Evolutionary conservation across 106 monocot species (phyloP).

Genomic region (Amphibolis antarctica): DNA sequence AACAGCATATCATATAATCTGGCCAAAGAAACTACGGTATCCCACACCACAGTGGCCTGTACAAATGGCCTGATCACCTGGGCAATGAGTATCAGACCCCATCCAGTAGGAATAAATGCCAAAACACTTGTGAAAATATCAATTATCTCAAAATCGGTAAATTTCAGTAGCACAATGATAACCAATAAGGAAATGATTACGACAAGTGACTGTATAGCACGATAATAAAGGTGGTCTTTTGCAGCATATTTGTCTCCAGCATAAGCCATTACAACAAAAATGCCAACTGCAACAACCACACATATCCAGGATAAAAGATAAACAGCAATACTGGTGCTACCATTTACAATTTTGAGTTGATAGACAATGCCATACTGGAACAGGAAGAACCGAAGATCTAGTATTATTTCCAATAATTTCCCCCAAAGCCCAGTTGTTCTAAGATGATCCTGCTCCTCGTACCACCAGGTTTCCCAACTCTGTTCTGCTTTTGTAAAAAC

Average conservation of each 20-base stretch:
- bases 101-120: constrained; percentile 77
- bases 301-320: constrained; percentile 79
- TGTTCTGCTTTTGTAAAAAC: constrained; percentile 68
- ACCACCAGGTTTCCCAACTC: constrained; percentile 92
- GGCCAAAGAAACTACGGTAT: constrained; percentile 52
- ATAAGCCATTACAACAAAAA: constrained; percentile 58
- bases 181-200: constrained; percentile 30
- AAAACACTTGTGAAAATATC: constrained; percentile 80
- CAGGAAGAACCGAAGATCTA: constrained; percentile 74
- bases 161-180: constrained; percentile 40
- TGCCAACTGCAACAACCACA: constrained; percentile 41
- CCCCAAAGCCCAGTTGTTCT: constrained; percentile 72
- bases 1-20: constrained; percentile 81
- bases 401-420: constrained; percentile 58
- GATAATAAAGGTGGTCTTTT: constrained; percentile 74
- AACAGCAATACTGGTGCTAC: constrained; percentile 52
- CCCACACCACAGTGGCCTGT: constrained; percentile 49
- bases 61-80: constrained; percentile 50
- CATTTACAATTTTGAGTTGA: constrained; percentile 49
- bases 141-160: constrained; percentile 49
- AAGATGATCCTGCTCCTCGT: constrained; percentile 81
- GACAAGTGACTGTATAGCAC: constrained; percentile 52
- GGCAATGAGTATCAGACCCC: constrained; percentile 72
- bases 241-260: constrained; percentile 71
- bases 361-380: constrained; percentile 88